Evolutionary conservation across 2,329 filamentous ascomycete species (phyloP).

Genomic region (Verticillium zaregamsianum): DNA sequence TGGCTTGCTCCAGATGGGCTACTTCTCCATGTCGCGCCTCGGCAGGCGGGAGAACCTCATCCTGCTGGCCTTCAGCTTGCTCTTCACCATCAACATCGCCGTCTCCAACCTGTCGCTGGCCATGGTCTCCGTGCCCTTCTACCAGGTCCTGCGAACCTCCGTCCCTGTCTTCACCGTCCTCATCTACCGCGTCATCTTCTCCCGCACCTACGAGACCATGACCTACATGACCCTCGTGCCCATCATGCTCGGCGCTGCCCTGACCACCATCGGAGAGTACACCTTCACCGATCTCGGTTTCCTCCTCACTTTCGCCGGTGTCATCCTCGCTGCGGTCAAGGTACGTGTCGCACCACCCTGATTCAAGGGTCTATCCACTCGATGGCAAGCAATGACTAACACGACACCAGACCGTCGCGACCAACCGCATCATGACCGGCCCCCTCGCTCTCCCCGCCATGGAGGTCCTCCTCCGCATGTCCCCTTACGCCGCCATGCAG

Average conservation of each 20-base stretch:
- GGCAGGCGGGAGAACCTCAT: constrained; percentile 48
- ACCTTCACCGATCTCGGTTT: constrained; percentile 56
- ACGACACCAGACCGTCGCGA: constrained; percentile 49
- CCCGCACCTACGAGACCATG: constrained; percentile 47
- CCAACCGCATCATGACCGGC: constrained; percentile 62
- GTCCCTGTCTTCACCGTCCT: constrained; percentile 58
- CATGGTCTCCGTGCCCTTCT: constrained; percentile 62
- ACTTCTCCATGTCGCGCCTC: constrained; percentile 49
- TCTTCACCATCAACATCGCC: constrained; percentile 61
- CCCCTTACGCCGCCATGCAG: constrained; percentile 54
- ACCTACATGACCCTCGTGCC: constrained; percentile 59
- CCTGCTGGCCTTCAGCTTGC: constrained; percentile 54
- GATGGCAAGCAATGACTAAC: constrained; percentile 1
- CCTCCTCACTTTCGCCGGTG: constrained; percentile 48
- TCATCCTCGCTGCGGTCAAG: constrained; percentile 52
- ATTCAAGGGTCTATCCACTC: background rate
- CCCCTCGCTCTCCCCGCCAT: constrained; percentile 52
- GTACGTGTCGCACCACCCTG: constrained; percentile 19
- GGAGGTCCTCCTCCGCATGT: constrained; percentile 60
- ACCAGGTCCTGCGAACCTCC: constrained; percentile 60
- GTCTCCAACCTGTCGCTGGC: constrained; percentile 60
- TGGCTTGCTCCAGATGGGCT: constrained; percentile 44
- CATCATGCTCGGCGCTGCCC: constrained; percentile 54
- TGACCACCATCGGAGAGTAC: constrained; percentile 60
- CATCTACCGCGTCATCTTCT: constrained; percentile 54